A percentile compares a stretch with the other conserved stretches of the same genome.
phyloP scores from a whole-genome alignment of 2,329 filamentous ascomycete species.

The Neonectria faginata region DNA sequence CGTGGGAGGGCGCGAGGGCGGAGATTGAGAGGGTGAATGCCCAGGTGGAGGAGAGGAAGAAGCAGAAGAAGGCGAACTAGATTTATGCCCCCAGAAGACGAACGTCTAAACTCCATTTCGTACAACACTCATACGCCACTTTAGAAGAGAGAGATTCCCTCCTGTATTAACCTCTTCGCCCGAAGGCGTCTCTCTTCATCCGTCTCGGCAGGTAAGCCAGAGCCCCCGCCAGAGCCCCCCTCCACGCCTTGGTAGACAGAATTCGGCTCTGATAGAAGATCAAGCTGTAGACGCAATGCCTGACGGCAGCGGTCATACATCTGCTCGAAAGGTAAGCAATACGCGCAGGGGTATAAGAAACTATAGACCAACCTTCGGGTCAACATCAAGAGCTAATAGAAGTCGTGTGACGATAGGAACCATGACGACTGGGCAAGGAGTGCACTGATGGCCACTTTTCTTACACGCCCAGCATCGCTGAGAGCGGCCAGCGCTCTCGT shows the following conservation, averaged over 20 bases:
- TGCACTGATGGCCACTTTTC: neutral
- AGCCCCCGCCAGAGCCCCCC: too few relatives aligned
- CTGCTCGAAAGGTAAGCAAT: neutral
- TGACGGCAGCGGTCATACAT: neutral
- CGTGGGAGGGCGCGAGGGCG: slow-evolving; percentile 54
- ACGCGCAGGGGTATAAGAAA: neutral
- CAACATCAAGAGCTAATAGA: neutral
- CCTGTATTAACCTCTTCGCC: too few relatives aligned
- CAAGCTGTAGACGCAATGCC: neutral
- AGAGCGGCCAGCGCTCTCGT: neutral
- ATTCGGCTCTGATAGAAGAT: neutral
- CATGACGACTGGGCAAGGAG: neutral
- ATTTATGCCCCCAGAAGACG: neutral
- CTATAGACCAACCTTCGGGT: neutral
- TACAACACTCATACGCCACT: too few relatives aligned
- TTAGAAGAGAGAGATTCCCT: neutral
- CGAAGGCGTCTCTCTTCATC: too few relatives aligned
- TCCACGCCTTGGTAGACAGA: neutral
- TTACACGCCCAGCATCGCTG: slow-evolving; percentile 2
- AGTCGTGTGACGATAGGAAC: neutral
- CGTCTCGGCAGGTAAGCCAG: too few relatives aligned
- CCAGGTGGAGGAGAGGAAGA: slow-evolving; percentile 30
- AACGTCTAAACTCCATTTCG: too few relatives aligned
- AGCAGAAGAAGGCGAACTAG: slow-evolving; percentile 31
- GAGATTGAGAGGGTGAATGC: slow-evolving; percentile 50